Evolutionary conservation across 2,329 filamentous ascomycete species (phyloP).

Genomic region (Torrubiellomyces zombiae): DNA sequence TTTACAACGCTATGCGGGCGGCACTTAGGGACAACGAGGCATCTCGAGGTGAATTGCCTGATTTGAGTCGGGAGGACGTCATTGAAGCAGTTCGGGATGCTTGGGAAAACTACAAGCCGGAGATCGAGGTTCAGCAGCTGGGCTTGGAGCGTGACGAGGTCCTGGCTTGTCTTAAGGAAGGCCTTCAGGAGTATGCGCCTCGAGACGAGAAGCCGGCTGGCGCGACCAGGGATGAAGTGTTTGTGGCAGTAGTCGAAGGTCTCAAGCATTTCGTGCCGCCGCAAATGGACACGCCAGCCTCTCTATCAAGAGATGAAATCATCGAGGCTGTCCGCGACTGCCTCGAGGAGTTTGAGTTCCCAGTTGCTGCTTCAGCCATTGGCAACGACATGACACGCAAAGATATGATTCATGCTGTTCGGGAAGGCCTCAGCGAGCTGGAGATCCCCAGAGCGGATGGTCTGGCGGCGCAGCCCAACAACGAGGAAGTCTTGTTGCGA

Average conservation of each 20-base stretch:
- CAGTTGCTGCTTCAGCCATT: slow-evolving; percentile 38
- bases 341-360: slow-evolving; percentile 69
- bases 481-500: slow-evolving; percentile 34
- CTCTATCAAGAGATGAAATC: slow-evolving; percentile 66
- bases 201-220: slow-evolving; percentile 34
- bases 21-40: slow-evolving; percentile 49
- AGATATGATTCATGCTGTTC: slow-evolving; percentile 48
- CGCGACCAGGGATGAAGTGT: slow-evolving; percentile 69
- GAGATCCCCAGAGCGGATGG: slow-evolving; percentile 26
- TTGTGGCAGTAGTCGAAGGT: slow-evolving; percentile 70
- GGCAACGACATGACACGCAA: slow-evolving; percentile 38
- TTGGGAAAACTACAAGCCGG: slow-evolving; percentile 87
- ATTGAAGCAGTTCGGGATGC: slow-evolving; percentile 76
- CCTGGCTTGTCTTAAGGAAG: slow-evolving; percentile 70
- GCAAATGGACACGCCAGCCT: slow-evolving; percentile 49
- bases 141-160: slow-evolving; percentile 85
- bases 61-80: slow-evolving; percentile 63
- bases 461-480: slow-evolving; percentile 24
- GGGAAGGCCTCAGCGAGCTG: slow-evolving; percentile 36
- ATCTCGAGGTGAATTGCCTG: slow-evolving; percentile 18
- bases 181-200: slow-evolving; percentile 57
- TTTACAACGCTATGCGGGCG: slow-evolving; percentile 69
- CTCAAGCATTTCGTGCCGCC: slow-evolving; percentile 68
- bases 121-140: slow-evolving; percentile 79
- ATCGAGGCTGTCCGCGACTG: slow-evolving; percentile 72